phyloP scores from a whole-genome alignment of 2,329 filamentous ascomycete genomes.

The Canariomyces notabilis region DNA sequence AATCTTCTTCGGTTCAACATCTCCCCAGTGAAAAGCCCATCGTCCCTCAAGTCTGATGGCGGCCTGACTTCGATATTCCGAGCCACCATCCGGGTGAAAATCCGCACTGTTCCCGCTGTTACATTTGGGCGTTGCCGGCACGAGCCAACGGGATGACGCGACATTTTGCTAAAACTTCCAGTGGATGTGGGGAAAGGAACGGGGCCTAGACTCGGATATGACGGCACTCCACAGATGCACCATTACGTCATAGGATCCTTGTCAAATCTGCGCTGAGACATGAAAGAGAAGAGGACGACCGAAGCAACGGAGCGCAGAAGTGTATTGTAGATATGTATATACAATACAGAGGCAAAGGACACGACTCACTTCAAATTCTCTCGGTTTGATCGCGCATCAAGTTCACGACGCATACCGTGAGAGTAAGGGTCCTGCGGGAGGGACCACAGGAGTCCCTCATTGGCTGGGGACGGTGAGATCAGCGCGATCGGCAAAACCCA shows the following conservation, averaged over 20 bases:
- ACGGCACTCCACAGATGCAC: constrained; percentile 17
- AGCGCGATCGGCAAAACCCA: constrained; percentile 17
- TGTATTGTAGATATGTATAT: background rate
- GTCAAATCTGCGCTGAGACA: background rate
- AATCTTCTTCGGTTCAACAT: too few species aligned
- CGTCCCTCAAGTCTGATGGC: too few species aligned
- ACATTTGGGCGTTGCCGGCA: constrained; percentile 1
- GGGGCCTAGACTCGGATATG: constrained; percentile 21
- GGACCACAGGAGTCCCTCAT: constrained; percentile 1
- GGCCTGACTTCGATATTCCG: too few species aligned
- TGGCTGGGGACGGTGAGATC: constrained; percentile 10
- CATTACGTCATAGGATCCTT: constrained; percentile 17
- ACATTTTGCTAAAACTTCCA: constrained; percentile 9
- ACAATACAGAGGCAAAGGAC: background rate
- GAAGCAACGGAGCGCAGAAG: too few species aligned
- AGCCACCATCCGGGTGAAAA: too few species aligned
- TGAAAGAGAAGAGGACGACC: background rate
- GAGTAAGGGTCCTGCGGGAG: constrained; percentile 17
- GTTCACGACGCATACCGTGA: background rate
- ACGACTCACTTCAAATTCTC: background rate
- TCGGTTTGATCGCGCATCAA: background rate
- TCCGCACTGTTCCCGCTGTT: background rate
- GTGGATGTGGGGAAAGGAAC: background rate
- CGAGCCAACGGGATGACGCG: constrained; percentile 10
- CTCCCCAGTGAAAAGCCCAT: too few species aligned